Percentiles rank a stretch among this genome's conserved stretches.
Evolutionary conservation across 176 grass and related monocot genomes (phyloP).

Genomic region (Chloris gayana): DNA sequence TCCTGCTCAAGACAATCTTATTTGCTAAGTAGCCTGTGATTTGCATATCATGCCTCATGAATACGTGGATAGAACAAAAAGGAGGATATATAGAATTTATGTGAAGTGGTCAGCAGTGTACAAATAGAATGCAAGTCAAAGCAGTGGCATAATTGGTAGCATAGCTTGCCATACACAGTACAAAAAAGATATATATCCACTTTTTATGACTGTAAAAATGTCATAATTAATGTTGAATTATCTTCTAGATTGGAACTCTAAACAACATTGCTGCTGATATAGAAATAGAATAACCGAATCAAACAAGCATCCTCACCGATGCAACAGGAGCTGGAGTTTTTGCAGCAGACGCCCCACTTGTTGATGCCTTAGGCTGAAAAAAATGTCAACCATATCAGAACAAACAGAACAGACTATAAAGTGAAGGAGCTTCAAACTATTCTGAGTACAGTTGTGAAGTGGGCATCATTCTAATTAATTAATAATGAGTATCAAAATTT

Average conservation of each 20-base stretch:
- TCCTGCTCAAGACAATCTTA: too few relatives aligned
- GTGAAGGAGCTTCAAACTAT: slow-evolving; percentile 3
- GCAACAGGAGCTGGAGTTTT: slow-evolving; percentile 57
- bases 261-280: neutral
- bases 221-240: neutral
- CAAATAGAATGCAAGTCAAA: neutral
- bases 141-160: neutral
- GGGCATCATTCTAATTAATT: too few relatives aligned
- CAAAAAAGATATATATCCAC: neutral
- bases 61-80: neutral
- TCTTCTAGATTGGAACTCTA: neutral
- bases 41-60: neutral
- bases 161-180: neutral
- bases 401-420: neutral
- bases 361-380: slow-evolving; percentile 66
- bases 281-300: neutral
- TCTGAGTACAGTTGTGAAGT: too few relatives aligned
- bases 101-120: neutral
- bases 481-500: too few relatives aligned
- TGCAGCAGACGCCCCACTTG: slow-evolving; percentile 67
- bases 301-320: slow-evolving; percentile 39
- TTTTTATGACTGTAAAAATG: neutral
- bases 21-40: neutral
- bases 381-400: slow-evolving; percentile 16
- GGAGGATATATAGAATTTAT: neutral